Evolutionary conservation across 768 basidiomycete species (phyloP), one percentile per base, ranked within the genome.

Genomic region (Roridomyces roridus): DNA sequence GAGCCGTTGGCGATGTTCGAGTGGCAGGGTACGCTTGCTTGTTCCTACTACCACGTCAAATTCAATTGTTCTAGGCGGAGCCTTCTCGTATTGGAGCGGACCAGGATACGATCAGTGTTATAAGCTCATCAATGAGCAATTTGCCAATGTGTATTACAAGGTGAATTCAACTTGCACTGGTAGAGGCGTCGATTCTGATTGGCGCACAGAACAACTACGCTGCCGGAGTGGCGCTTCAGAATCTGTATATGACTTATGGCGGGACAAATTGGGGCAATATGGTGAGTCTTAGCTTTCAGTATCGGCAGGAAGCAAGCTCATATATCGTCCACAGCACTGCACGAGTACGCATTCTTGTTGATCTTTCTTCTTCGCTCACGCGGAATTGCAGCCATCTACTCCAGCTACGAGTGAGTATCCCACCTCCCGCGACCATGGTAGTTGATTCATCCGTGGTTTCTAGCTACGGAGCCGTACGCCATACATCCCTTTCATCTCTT

Each of bases 181-280:
- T n/a, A n/a, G n/a, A n/a, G n/a, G n/a, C n/a, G n/a, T n/a, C n/a
- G n/a, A n/a, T n/a, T n/a, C n/a, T n/a, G n/a, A n/a, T n/a, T 72
- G 72, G 72, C 72, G 1, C 72, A 68, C 48, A 74, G 67, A 74
- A 75, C 35, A 75, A 75, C 52, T 75, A 75, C 51, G 74, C 74
- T 0, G 67, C 74, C 0, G 74, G 67, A 21, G 68, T 67, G 5
- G 61, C 66, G 20, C 60, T 75, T 21, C 72, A 75, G 51, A 74
- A 75, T 42, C 65, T 75, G 3, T 75, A 75, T 31, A 74, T 75
- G 74, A 73, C 72, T 7, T 75, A 75, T 28, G 74, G 74, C 9
- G 74, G 74, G 0, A 75, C 74, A 10, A 75, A 75, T 44, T 75
- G 74, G 74, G 74, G 74, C 5, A 75, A 75, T 48, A 63, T 75